phyloP scores from a whole-genome alignment of 768 basidiomycete species.

The Clavaria fumosa region DNA sequence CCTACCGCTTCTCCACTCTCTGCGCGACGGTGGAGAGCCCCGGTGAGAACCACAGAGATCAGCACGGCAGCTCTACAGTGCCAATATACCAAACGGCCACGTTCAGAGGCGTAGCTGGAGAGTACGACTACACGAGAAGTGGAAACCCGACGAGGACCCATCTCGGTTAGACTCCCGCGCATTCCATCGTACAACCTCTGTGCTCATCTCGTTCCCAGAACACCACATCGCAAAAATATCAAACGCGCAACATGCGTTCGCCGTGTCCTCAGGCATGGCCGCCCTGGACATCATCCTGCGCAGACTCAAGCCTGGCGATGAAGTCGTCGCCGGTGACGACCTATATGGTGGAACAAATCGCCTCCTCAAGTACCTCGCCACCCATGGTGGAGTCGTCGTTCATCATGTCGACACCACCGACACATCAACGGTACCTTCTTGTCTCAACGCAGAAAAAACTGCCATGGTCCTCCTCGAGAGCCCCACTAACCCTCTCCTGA shows the following conservation, averaged over 20 bases:
- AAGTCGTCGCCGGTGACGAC: constrained; percentile 93
- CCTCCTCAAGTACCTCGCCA: constrained; percentile 74
- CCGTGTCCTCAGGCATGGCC: constrained; percentile 96
- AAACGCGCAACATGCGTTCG: constrained; percentile 76
- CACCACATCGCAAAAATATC: constrained; percentile 97
- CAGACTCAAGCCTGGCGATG: constrained; percentile 87
- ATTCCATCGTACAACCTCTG: constrained; percentile 6
- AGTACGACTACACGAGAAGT: constrained; percentile 88
- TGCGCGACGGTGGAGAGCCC: constrained; percentile 90
- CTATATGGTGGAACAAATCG: constrained; percentile 97
- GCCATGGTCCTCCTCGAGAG: constrained; percentile 95
- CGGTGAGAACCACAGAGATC: constrained; percentile 83
- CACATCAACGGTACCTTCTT: constrained; percentile 42
- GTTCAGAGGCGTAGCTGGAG: constrained; percentile 84
- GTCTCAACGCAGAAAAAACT: constrained; percentile 58
- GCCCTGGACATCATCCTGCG: constrained; percentile 92
- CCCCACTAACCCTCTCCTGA: constrained; percentile 93
- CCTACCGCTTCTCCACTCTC: constrained; percentile 79
- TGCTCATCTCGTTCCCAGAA: constrained; percentile 34
- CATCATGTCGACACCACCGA: constrained; percentile 90
- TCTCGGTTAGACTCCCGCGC: constrained; percentile 44
- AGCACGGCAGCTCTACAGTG: constrained; percentile 85
- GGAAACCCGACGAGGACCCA: constrained; percentile 96
- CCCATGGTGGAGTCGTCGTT: constrained; percentile 77
- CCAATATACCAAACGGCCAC: constrained; percentile 98